Evolutionary conservation across 345 rosid species (phyloP).

Genomic region (Salix koriyanagi): DNA sequence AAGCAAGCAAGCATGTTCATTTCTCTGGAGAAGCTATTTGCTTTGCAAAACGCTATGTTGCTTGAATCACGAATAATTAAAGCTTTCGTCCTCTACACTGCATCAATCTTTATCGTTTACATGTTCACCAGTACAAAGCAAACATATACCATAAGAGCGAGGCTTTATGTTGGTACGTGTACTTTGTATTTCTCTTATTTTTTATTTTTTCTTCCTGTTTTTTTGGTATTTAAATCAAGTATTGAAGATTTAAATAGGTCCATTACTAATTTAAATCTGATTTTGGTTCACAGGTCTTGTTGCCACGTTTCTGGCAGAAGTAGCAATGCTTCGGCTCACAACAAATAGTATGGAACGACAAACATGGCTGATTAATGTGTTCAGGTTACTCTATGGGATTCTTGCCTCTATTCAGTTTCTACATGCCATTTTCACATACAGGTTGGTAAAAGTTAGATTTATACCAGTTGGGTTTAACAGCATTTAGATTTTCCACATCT

Average conservation of each 20-base stretch:
- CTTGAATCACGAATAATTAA: constrained; percentile 72
- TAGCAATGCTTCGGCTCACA: constrained; percentile 41
- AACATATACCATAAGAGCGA: constrained; percentile 69
- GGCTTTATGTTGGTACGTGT: constrained; percentile 63
- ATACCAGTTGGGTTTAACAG: no score
- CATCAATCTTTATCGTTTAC: constrained; percentile 58
- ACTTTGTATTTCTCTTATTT: background rate
- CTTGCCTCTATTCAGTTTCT: constrained; percentile 52
- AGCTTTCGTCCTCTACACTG: constrained; percentile 60
- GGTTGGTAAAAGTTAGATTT: constrained; percentile 24
- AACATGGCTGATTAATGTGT: constrained; percentile 36
- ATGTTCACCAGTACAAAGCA: constrained; percentile 92
- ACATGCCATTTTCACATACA: constrained; percentile 61
- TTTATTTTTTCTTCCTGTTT: background rate
- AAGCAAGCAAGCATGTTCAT: constrained; percentile 84
- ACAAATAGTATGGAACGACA: constrained; percentile 42
- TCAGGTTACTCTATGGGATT: constrained; percentile 40
- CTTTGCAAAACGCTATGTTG: constrained; percentile 76
- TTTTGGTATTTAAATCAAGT: no score
- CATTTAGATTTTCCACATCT: background rate
- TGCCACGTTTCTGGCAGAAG: constrained; percentile 50
- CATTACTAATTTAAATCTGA: background rate
- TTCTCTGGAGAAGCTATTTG: constrained; percentile 71
- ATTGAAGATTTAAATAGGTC: no score
- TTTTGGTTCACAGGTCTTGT: constrained; percentile 46